Evolutionary conservation across 352 stramenopile species (phyloP), one percentile per base, ranked within the genome.

Genomic region (Paralagenidium karlingii): DNA sequence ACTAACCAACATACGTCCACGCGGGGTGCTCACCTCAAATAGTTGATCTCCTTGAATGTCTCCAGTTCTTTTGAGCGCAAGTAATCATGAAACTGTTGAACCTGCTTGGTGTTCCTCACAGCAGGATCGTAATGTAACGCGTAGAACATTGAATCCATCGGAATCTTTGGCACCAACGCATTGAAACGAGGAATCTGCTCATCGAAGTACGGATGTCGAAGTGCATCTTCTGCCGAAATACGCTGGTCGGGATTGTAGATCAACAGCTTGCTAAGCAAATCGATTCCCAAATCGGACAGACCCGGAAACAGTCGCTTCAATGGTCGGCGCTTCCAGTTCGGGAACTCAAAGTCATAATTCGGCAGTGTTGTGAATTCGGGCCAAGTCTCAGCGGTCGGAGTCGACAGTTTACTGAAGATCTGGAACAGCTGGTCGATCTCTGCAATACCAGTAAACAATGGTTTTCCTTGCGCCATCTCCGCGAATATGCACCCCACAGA

Each of bases 401-500:
- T 99, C 45, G 95, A 97, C 19, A 99, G 62, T 44, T 96, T 93
- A 49, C 71, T 85, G 31, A 91, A 91, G 22, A 91, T 87, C 55
- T 87, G 73, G 52, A 86, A 87, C 6, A 91, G 52, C 46, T 91
- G 78, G 32, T 91, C 78, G 38, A 91, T 87, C 50, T 90, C 60
- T 10, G 62, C 85, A 38, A 79, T 78, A 37, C 63, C 64, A 4
- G 59, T 83, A 38, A 96, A 95, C 1, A 94, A 61, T 18, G 77
- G 77, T 22, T 82, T 77, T 24, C 60, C 60, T 29, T 81, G 78
- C 26, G 96, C 83, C 78, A 98, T 96, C 60, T 99, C 96, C 3
- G 92, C 96, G 60, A 99, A 96, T 28, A 99, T 98, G 48, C 93
- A 98, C 2, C 96, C 96, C 18, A 92, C 69, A 18, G 65, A 97